Base-by-base conservation (phyloP, 2,329 filamentous ascomycete genomes). In the Zymoseptoria passerinii region DNA sequence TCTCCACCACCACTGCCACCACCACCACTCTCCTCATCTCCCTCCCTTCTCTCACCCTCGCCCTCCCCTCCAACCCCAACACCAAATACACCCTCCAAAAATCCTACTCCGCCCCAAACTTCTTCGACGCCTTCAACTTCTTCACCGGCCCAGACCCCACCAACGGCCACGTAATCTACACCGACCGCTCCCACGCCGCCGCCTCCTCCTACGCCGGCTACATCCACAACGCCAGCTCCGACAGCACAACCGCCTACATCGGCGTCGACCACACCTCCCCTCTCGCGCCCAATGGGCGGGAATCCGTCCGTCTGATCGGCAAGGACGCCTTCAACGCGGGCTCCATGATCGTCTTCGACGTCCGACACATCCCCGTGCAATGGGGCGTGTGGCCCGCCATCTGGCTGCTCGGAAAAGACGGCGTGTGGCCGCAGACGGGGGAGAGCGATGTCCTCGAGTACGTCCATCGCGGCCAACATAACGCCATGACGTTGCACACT, bases 311-410 rank as follows among this genome's bases (percentile, higher is more conserved):
- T 13, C 63, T 82, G 4, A 73, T 73, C 40, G 77, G 74, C 66
- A 78, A 77, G 60, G 72, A 75, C 50, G 72, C 70, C 9, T 81
- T 80, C 64, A 74, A 76, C 59, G 66, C 70, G 27, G 79, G 79
- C 20, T 68, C 80, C n/a, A 70, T 82, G 40, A 73, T 79, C 2
- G 75, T 81, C 4, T 65, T 76, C 28, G 79, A 82, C 64, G 72
- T 82, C 54, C 72, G 72, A 27, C 80, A 82, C 61, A 80, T 81
- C 71, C 80, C 80, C 1, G 74, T 73, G 8, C 77, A 76, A 29
- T 80, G 76, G 61, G 80, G 80, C 19, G 75, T 76, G 10, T 82
- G 80, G 80, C 78, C 79, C 29, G 79, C 80, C 0, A 71, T 78
- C 54, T 79, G 74, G 74, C 66, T 75, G 54, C 62, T 71, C n/a